These are phyloP conservation scores for Boehmeria nivea DNA, from an alignment of 306 rosid genomes.

Conservation along the genomic window DNA sequence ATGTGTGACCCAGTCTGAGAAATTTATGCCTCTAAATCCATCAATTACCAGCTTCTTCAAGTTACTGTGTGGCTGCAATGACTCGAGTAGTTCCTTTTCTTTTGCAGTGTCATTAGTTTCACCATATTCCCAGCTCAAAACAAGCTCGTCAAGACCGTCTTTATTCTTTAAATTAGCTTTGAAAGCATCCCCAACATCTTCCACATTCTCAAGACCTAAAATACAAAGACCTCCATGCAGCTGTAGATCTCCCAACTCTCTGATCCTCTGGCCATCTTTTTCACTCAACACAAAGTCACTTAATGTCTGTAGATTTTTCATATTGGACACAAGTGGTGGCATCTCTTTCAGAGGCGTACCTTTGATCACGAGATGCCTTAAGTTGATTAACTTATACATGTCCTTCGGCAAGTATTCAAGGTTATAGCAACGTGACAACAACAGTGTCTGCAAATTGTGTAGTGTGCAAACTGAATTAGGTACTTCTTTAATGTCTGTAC, in stretches of 20 bases:
- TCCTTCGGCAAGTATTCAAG: background rate
- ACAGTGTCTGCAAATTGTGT: background rate
- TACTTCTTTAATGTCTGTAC: background rate
- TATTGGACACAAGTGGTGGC: background rate
- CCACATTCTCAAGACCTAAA: conserved; percentile 1
- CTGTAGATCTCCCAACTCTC: background rate
- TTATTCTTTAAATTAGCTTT: background rate
- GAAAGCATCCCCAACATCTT: conserved; percentile 2
- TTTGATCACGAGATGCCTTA: background rate
- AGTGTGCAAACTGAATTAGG: background rate
- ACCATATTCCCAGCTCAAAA: conserved; percentile 8
- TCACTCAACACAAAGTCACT: background rate
- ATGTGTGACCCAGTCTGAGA: conserved; percentile 22
- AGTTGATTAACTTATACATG: background rate
- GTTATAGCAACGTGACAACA: background rate
- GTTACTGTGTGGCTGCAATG: conserved; percentile 12
- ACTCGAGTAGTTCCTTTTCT: conserved; percentile 1
- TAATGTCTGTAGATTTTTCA: background rate
- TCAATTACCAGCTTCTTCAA: background rate
- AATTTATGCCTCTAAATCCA: conserved; percentile 8
- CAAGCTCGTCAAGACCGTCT: background rate
- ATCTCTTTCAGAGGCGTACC: background rate
- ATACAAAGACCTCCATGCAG: conserved; percentile 7
- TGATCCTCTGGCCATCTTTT: background rate
- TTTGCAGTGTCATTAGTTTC: background rate